Base-by-base conservation (phyloP, 1,139 yeast species). In the Kodamaea alishanica region DNA sequence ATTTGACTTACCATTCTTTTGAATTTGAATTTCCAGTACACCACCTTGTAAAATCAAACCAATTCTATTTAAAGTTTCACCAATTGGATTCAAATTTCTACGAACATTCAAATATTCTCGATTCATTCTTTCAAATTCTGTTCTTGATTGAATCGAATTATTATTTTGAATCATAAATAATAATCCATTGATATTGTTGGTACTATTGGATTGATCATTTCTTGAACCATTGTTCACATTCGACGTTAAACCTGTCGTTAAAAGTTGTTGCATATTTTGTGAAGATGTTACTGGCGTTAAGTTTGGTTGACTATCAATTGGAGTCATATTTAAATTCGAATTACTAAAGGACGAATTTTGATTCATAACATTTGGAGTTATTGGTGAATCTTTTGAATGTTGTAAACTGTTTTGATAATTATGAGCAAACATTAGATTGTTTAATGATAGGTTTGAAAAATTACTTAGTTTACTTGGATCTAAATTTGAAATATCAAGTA, bases 91-190 rank as follows among this genome's bases (percentile, higher is more conserved):
- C 29, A 67, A 63, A 55, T 82, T 77, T 45, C 94, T 69, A 49
- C 89, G 65, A 0, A 84, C 83, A 48, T 79, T 84, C 39, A 81
- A 65, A 49, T 81, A 84, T 52, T 86, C 95, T 45, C 89, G 67
- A 20, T 88, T 78, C 33, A 84, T 72, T 44, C 88, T 68, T 54
- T 86, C 95, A 55, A 79, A 84, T 52, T 84, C 95, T 8, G 87
- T 76, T 46, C 89, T 70, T 11, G 80, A 75, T 45, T 80, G 89
- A 35, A 79, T 75, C 26, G 79, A 79, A 53, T 72, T 60, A 8
- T 62, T 58, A 35, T 53, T 63, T 37, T 67, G 73, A 6, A 63
- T 58, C 59, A 63, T 53, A 40, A 54, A 40, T 10, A 65, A 45
- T 15, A 65, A 46, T 11, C 73, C 72, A 45, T 60, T 63, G 37